Conservation (phyloP, 148 eudicot genomes). For the Arbutus unedo region DNA sequence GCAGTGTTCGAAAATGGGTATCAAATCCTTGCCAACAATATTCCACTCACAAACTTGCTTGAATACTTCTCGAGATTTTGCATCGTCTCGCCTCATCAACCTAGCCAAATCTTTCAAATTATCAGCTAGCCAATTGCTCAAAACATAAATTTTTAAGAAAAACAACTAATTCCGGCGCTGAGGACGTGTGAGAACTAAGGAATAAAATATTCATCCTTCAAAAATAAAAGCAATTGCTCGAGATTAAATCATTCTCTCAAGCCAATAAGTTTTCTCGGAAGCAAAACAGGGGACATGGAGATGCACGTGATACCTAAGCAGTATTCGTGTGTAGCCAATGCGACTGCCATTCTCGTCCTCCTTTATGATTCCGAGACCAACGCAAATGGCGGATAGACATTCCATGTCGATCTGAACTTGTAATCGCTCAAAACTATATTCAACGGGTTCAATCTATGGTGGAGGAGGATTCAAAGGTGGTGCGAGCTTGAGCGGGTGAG, state of each 20-base stretch:
- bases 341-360: slow-evolving; percentile 60
- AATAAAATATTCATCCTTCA: not conserved
- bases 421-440: slow-evolving; percentile 18
- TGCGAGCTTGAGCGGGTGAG: too few species aligned
- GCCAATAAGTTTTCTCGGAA: not conserved
- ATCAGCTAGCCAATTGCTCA: slow-evolving; percentile 38
- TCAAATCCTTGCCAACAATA: slow-evolving; percentile 67
- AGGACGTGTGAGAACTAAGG: not conserved
- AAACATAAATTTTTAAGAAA: slow-evolving; percentile 1
- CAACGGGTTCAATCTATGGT: not conserved
- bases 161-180: not conserved
- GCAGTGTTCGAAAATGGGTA: slow-evolving; percentile 77
- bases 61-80: slow-evolving; percentile 76
- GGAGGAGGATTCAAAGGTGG: too few species aligned
- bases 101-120: slow-evolving; percentile 95
- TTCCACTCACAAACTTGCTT: slow-evolving; percentile 95
- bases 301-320: slow-evolving; percentile 50
- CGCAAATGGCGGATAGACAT: slow-evolving; percentile 66
- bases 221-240: not conserved
- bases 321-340: slow-evolving; percentile 42
- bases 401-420: slow-evolving; percentile 44
- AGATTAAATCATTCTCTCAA: not conserved
- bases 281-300: slow-evolving; percentile 8
- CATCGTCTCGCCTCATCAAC: slow-evolving; percentile 89
- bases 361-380: slow-evolving; percentile 65